Evolutionary conservation across 2,329 filamentous ascomycete genomes (phyloP), one percentile per base, ranked within the genome.

Genomic region (Hymenoscyphus salicellus): DNA sequence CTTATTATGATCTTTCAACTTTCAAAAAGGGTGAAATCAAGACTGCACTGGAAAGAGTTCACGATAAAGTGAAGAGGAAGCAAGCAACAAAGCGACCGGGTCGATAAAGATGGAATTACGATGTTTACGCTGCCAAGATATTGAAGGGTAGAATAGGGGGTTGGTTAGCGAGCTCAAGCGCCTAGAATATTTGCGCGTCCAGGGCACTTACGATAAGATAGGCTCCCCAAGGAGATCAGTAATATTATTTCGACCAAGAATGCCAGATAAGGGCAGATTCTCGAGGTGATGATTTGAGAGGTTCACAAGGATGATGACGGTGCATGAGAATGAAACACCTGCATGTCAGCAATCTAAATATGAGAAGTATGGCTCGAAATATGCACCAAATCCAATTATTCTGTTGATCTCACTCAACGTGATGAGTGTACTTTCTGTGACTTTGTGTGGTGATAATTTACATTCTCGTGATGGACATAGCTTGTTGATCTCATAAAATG

Each of bases 11-110:
- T 73, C 78, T 97, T 11, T 83, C 88, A 1, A 84, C 84, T 0
- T 97, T 98, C 78, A 87, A 86, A 55, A 92, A 96, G 77, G 92
- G 93, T 61, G 93, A 97, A 66, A 88, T 97, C 70, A 93, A 90
- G 79, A 87, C 85, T 43, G 85, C 86, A 2, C 78, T 90, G 36
- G 79, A 81, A 67, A 78, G 83, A 26, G 82, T 86, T 0, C 77
- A 80, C 1, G 86, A 89, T 68, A 88, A 84, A 80, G 81, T 87
- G 73, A 82, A 81, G 69, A 81, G 87, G 64, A 86, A 83, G 72
- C 71, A 74, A 55, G 72, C 73, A 23, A 72, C 71, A 66, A 75
- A 74, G 57, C 68, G 71, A 16, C 66, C 68, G 10, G 46, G 20
- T 30, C 60, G 71, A 64, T 69, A 66, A 41, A 55, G 23, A 52